A percentile compares a stretch with the other conserved stretches of the same genome.
These are phyloP conservation scores for Apiotrichum gracile DNA, from an alignment of 1,284 basidiomycete species.

Conservation along the genomic window DNA sequence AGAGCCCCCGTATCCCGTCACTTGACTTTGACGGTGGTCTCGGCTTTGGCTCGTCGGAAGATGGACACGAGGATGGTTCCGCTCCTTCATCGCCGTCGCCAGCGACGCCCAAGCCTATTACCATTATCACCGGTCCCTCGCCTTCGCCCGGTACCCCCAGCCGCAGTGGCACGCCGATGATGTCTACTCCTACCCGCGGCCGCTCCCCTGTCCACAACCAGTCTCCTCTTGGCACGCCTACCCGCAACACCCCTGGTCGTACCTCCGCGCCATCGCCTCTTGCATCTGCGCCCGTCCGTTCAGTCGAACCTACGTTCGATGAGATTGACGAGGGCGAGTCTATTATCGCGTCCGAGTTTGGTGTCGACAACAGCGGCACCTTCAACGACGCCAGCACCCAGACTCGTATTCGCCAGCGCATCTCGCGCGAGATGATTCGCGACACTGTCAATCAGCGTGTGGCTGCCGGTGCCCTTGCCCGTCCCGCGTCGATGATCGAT, in stretches of 20 bases:
- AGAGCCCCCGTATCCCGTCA: constrained; percentile 39
- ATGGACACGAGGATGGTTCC: background rate
- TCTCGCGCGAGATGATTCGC: constrained; percentile 45
- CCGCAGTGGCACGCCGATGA: background rate
- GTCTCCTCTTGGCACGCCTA: background rate
- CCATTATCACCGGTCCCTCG: constrained; percentile 1
- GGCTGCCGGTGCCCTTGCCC: constrained; percentile 23
- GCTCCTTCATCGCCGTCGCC: background rate
- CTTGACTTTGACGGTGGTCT: constrained; percentile 37
- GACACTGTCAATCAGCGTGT: constrained; percentile 42
- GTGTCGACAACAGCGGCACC: constrained; percentile 1
- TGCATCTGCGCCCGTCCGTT: constrained; percentile 5
- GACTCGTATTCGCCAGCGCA: constrained; percentile 41
- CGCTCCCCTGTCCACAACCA: background rate
- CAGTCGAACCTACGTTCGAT: background rate
- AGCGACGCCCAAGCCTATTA: constrained; percentile 4
- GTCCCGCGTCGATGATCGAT: constrained; percentile 12
- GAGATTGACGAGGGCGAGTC: background rate
- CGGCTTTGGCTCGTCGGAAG: background rate
- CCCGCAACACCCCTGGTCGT: constrained; percentile 1
- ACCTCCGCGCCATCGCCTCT: constrained; percentile 5
- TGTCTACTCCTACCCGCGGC: background rate
- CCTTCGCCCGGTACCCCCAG: background rate
- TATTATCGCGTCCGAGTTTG: constrained; percentile 8
- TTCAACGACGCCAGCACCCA: constrained; percentile 22